Evolutionary conservation across 2,329 filamentous ascomycete species (phyloP), one percentile per base, ranked within the genome.

Genomic region (Talaromyces sp.): DNA sequence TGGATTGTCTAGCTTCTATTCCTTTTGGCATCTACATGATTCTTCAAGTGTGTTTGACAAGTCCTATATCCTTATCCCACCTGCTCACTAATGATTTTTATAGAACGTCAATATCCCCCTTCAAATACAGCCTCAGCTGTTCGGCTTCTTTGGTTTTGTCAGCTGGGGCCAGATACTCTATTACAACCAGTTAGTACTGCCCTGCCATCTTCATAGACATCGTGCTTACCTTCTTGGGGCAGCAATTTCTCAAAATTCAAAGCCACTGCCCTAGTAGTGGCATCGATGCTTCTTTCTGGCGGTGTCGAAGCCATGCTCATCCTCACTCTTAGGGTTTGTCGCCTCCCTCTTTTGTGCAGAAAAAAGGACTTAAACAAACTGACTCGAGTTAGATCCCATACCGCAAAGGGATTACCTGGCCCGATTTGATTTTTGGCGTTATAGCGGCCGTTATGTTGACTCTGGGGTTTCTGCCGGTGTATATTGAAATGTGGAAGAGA

Each of bases 401-500:
- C 63, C 70, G 75, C 6, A 73, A 73, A 17, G 85, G 85, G 0
- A 76, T 83, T 19, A 75, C 78, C 35, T 82, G 79, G 69, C 84
- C 85, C 0, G 77, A 84, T 58, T 72, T 82, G 29, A 72, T 84
- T 3, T 77, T 88, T 51, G 86, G 86, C 6, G 78, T 86, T 26
- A 69, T 84, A 29, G 84, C 85, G 1, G 80, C 84, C 2, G 73
- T 87, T 10, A 75, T 88, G 7, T 77, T 88, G 7, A 80, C 80
- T 2, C 69, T 75, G 1, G 86, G 86, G 0, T 72, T 88, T 11
- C 66, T 89, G 4, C 83, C 84, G 1, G 84, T 85, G 0, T 88
- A 86, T 65, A 80, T 80, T 59, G 86, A 88, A 68, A 74, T 87
- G 1, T 86, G 81, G 75, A 87, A 87, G 69, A 77, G 85, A 13